phyloP scores from a whole-genome alignment of 371 early-diverging fungal species.

The Sporodiniella umbellata region DNA sequence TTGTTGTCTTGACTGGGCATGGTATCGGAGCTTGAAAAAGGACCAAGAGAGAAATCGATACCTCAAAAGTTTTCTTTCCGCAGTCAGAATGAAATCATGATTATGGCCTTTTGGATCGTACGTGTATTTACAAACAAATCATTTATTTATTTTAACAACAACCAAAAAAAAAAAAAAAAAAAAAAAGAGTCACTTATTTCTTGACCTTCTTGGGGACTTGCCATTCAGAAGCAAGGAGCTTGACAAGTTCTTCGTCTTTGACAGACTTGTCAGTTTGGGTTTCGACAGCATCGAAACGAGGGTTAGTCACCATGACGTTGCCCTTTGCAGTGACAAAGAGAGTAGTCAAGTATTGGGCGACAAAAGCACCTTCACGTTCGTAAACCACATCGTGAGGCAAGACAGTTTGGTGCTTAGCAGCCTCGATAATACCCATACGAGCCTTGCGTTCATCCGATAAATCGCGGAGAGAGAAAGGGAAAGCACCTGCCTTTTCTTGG shows the following conservation, averaged over 20 bases:
- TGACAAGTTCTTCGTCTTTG: conserved; percentile 67
- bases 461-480: conserved; percentile 85
- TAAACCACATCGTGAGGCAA: conserved; percentile 79
- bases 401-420: conserved; percentile 79
- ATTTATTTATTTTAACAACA: no score
- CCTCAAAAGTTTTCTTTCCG: no score
- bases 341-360: conserved; percentile 91
- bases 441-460: conserved; percentile 85
- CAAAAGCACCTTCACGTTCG: conserved; percentile 77
- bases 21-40: no score
- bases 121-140: no score
- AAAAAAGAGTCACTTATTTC: conserved; percentile 5
- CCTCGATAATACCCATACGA: conserved; percentile 92
- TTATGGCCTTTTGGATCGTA: no score
- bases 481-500: conserved; percentile 75
- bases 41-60: no score
- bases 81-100: no score
- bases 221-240: conserved; percentile 57
- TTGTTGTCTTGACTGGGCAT: no score
- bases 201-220: conserved; percentile 22
- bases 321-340: conserved; percentile 86
- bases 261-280: conserved; percentile 76
- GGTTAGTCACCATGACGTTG: conserved; percentile 72
- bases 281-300: conserved; percentile 59
- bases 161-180: no score